Base-by-base conservation (phyloP, 2,329 filamentous ascomycete species). In the Penicillium sp. region DNA sequence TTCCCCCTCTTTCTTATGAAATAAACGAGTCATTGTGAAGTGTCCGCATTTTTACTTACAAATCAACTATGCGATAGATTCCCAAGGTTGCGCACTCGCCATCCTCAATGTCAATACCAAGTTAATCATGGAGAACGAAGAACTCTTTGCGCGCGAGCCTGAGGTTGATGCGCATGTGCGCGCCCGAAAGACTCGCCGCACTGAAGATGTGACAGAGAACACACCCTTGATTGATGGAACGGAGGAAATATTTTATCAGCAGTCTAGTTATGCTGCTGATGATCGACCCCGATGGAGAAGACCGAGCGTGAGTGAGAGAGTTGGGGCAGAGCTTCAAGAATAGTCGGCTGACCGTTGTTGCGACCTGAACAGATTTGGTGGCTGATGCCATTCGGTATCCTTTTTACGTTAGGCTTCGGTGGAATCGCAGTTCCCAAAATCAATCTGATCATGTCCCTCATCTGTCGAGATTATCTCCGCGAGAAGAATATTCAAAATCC, bases 331-430 rank as follows among this genome's bases (percentile, higher is more conserved):
- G 5, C 23, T 30, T 19, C 30, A 36, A 32, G 26, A 36, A 58
- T 55, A 44, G 18, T 56, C 27, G 57, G 53, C 53, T 45, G 41
- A 61, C 43, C 7, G 19, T 36, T 36, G 14, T 19, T 35, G 36
- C 29, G 44, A 44, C 38, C 26, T 19, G 30, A 34, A 56, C 52
- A 90, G 89, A 84, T 95, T 48, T 90, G 81, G 72, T 97, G 91
- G 90, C 79, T 97, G 4, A 72, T 97, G 7, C 84, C 83, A 0
- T 89, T 91, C 0, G 94, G 92, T 72, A 80, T 89, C 52, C 74
- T 96, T 41, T 93, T 91, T 68, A 90, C 91, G 0, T 78, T 95
- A 50, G 91, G 92, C 0, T 93, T 94, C 71, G 94, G 93, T 30
- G 91, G 90, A 53, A 83, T 90, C 7, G 79, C 94, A 7, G 90